Evolutionary conservation across 179 eudicot genomes (phyloP).

Genomic region (Nepenthes alata): DNA sequence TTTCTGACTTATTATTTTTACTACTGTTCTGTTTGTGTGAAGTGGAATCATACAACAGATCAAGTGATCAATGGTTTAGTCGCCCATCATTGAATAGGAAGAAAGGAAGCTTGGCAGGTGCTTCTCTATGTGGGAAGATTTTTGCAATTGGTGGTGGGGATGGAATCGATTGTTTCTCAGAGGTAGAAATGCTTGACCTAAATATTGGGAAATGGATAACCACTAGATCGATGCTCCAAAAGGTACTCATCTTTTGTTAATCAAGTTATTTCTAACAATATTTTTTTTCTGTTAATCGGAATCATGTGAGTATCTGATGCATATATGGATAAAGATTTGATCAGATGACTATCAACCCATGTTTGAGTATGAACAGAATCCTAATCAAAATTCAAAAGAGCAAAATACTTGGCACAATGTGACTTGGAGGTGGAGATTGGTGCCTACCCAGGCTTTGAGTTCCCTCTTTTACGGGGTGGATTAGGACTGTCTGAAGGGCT

Average conservation of each 20-base stretch:
- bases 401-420: too few species aligned
- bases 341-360: too few species aligned
- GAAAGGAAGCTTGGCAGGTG: constrained; percentile 67
- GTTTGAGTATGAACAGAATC: too few species aligned
- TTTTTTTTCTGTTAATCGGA: too few species aligned
- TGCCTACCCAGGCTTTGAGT: too few species aligned
- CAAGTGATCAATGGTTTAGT: constrained; percentile 39
- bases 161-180: constrained; percentile 44
- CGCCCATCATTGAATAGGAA: constrained; percentile 48
- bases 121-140: constrained; percentile 35
- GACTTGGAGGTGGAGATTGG: too few species aligned
- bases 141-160: constrained; percentile 87
- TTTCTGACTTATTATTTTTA: constrained; percentile 1
- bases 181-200: constrained; percentile 71
- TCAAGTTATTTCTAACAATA: too few species aligned
- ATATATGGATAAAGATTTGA: too few species aligned
- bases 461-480: too few species aligned
- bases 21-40: constrained; percentile 14
- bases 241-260: constrained; percentile 29
- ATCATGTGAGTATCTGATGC: too few species aligned
- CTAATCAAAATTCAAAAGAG: too few species aligned
- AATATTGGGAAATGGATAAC: constrained; percentile 56
- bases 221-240: constrained; percentile 51
- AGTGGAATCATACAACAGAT: constrained; percentile 64
- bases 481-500: too few species aligned